These are phyloP conservation scores for Phytophthora boehmeriae DNA, from an alignment of 352 stramenopile genomes.

Conservation along the genomic window DNA sequence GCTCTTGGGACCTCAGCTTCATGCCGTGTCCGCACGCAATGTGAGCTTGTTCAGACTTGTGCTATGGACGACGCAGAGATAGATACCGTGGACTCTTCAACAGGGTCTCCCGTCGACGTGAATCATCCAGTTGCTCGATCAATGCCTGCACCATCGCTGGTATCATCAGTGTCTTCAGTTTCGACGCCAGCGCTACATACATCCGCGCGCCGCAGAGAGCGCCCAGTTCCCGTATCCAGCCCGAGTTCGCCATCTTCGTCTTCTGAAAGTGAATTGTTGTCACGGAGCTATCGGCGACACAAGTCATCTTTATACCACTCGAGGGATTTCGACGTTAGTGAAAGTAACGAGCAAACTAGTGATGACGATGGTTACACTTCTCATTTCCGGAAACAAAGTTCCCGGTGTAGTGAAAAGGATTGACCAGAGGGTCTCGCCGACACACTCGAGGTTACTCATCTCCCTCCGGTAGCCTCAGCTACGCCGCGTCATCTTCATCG, in stretches of 20 bases:
- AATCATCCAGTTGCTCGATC: constrained; percentile 11
- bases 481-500: constrained; percentile 10
- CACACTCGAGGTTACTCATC: background rate
- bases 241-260: constrained; percentile 27
- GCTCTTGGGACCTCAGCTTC: constrained; percentile 17
- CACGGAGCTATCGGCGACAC: constrained; percentile 12
- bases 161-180: constrained; percentile 30
- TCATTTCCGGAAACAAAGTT: constrained; percentile 7
- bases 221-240: too few species aligned
- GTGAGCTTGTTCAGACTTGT: constrained; percentile 6
- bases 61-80: constrained; percentile 19
- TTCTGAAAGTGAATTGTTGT: constrained; percentile 21
- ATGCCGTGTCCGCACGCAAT: constrained; percentile 12
- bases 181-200: constrained; percentile 12
- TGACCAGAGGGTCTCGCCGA: too few species aligned
- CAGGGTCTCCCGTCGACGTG: constrained; percentile 1
- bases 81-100: constrained; percentile 33
- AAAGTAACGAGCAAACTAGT: constrained; percentile 24
- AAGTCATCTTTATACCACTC: background rate
- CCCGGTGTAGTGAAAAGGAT: constrained; percentile 6
- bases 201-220: constrained; percentile 8
- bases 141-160: constrained; percentile 1
- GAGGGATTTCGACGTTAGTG: background rate
- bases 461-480: constrained; percentile 8
- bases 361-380: constrained; percentile 19